Evolutionary conservation across 169 alveolate species (phyloP).

Genomic region (Cryptosporidium meleagridis): DNA sequence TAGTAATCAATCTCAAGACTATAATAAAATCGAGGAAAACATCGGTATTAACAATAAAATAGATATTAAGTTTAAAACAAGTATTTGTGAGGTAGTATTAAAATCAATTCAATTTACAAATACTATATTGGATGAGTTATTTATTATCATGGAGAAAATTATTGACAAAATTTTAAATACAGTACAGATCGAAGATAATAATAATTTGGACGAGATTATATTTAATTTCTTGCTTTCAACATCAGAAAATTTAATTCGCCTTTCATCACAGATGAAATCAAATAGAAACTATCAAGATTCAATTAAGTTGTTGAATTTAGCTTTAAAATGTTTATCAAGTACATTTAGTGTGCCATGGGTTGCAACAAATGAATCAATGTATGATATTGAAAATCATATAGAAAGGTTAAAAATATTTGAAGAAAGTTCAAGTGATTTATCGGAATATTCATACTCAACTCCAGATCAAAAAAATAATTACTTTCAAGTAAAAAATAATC

Average conservation of each 20-base stretch:
- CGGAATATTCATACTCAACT: background rate
- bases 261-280: conserved; percentile 24
- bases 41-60: background rate
- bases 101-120: conserved; percentile 8
- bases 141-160: conserved; percentile 2
- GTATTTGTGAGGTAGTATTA: conserved; percentile 30
- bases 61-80: conserved; percentile 10
- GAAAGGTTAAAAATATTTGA: background rate
- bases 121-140: conserved; percentile 1
- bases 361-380: background rate
- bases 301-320: conserved; percentile 1
- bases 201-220: conserved; percentile 18
- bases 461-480: background rate
- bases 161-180: background rate
- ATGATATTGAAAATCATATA: background rate
- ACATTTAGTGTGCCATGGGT: conserved; percentile 54
- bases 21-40: background rate
- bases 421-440: background rate
- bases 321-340: conserved; percentile 14
- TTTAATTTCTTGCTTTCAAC: conserved; percentile 18
- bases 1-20: background rate
- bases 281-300: conserved; percentile 30
- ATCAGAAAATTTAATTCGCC: conserved; percentile 35
- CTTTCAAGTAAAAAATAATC: background rate
- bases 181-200: background rate